phyloP scores from a whole-genome alignment of 2,329 filamentous ascomycete species.

The Pyricularia sp. region DNA sequence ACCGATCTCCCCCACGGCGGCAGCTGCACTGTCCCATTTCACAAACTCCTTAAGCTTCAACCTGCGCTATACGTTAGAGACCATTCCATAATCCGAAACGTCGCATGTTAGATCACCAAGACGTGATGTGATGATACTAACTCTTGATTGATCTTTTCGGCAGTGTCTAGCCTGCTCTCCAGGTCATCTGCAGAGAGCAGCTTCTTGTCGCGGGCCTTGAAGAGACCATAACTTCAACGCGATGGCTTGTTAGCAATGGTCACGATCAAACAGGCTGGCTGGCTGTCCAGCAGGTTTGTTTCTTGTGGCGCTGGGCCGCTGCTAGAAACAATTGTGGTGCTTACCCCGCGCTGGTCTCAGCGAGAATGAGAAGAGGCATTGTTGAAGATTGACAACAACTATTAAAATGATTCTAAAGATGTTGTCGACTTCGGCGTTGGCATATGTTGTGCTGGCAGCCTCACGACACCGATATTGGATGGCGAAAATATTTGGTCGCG shows the following conservation, averaged over 20 bases:
- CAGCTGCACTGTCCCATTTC: slow-evolving; percentile 92
- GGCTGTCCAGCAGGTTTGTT: neutral
- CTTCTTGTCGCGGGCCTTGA: slow-evolving; percentile 99
- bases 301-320: neutral
- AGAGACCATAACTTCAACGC: slow-evolving; percentile 73
- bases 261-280: neutral
- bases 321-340: slow-evolving; percentile 2
- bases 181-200: slow-evolving; percentile 82
- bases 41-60: slow-evolving; percentile 94
- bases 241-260: slow-evolving; percentile 18
- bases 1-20: slow-evolving; percentile 83
- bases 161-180: slow-evolving; percentile 58
- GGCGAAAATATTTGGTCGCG: slow-evolving; percentile 9
- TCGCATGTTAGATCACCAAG: neutral
- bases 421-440: neutral
- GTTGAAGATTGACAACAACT: slow-evolving; percentile 21
- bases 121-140: slow-evolving; percentile 36
- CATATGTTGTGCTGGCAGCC: neutral
- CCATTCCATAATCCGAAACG: neutral
- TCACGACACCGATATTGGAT: slow-evolving; percentile 8
- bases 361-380: slow-evolving; percentile 88
- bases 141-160: slow-evolving; percentile 81
- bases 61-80: slow-evolving; percentile 30
- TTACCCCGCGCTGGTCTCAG: slow-evolving; percentile 79
- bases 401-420: neutral